These are phyloP conservation scores for Letharia lupina DNA, from an alignment of 495 filamentous ascomycete species.

Conservation along the genomic window DNA sequence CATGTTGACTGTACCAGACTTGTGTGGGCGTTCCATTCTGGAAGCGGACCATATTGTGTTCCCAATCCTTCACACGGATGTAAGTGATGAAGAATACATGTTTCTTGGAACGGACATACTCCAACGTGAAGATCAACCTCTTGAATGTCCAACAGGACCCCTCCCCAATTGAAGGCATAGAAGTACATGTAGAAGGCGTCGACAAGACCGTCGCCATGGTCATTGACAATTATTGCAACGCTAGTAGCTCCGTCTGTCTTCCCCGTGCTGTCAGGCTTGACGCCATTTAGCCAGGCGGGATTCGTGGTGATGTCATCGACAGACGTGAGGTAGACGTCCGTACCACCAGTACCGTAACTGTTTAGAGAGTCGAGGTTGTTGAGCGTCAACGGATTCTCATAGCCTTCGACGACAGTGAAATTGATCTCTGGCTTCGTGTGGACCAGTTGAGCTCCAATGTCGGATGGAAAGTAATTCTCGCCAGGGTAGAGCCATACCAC, in stretches of 20 bases:
- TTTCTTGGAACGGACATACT: slow-evolving; percentile 20
- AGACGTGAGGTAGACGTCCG: slow-evolving; percentile 51
- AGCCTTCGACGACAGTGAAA: slow-evolving; percentile 37
- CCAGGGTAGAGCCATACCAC: slow-evolving; percentile 48
- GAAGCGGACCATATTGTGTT: slow-evolving; percentile 64
- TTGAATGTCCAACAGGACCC: slow-evolving; percentile 38
- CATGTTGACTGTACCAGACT: slow-evolving; percentile 58
- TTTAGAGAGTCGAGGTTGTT: slow-evolving; percentile 50
- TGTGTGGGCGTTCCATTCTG: slow-evolving; percentile 45
- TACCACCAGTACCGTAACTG: slow-evolving; percentile 31
- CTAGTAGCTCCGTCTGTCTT: slow-evolving; percentile 40
- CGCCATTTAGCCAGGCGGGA: slow-evolving; percentile 45
- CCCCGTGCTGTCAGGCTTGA: slow-evolving; percentile 40
- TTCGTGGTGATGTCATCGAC: slow-evolving; percentile 45
- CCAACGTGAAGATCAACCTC: slow-evolving; percentile 56
- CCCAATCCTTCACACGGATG: slow-evolving; percentile 31
- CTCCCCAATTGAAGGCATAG: slow-evolving; percentile 52
- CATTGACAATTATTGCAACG: slow-evolving; percentile 46
- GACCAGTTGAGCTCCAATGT: slow-evolving; percentile 46
- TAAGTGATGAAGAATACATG: background rate
- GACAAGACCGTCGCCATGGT: slow-evolving; percentile 44
- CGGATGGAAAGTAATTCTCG: slow-evolving; percentile 52
- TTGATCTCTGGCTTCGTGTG: slow-evolving; percentile 49
- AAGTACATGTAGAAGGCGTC: slow-evolving; percentile 68
- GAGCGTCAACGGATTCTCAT: slow-evolving; percentile 42